Percentiles rank a stretch among this genome's conserved stretches.
Conservation (phyloP, 495 filamentous ascomycete genomes). For the Neohortaea acidophila region DNA sequence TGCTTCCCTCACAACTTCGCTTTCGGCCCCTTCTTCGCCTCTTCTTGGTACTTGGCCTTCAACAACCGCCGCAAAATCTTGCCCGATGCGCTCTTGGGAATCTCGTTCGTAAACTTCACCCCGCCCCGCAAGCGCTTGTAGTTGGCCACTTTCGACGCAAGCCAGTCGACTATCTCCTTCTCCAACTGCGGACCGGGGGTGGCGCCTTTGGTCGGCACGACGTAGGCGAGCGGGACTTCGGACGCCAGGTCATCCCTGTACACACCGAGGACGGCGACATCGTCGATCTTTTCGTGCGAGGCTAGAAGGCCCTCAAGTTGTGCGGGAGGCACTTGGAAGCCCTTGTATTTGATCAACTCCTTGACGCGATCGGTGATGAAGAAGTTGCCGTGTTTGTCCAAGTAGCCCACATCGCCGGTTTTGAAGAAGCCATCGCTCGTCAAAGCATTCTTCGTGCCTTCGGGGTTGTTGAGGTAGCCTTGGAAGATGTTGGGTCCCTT, state of each 20-base stretch:
- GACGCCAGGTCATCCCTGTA: constrained; percentile 25
- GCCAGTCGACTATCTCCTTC: constrained; percentile 24
- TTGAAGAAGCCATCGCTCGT: constrained; percentile 66
- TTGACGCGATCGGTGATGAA: constrained; percentile 39
- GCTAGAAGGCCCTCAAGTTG: constrained; percentile 28
- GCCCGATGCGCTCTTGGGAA: constrained; percentile 20
- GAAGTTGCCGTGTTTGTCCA: constrained; percentile 42
- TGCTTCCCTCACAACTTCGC: constrained; percentile 19
- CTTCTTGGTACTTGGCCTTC: constrained; percentile 16
- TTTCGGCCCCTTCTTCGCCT: constrained; percentile 15
- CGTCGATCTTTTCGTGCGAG: constrained; percentile 21
- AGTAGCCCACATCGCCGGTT: constrained; percentile 57
- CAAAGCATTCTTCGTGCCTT: constrained; percentile 48
- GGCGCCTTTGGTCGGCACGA: constrained; percentile 21
- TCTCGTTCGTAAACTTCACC: constrained; percentile 19
- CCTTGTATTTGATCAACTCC: constrained; percentile 42
- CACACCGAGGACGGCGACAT: constrained; percentile 30
- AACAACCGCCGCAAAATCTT: constrained; percentile 23
- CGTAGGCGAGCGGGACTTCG: constrained; percentile 28
- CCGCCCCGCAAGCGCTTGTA: constrained; percentile 23
- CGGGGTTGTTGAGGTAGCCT: constrained; percentile 58
- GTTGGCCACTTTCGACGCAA: constrained; percentile 23
- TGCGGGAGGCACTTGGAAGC: constrained; percentile 30
- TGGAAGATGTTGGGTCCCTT: constrained; percentile 64
- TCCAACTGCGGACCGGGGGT: constrained; percentile 16